phyloP scores from a whole-genome alignment of 495 filamentous ascomycete species.

The Darksidea phi region DNA sequence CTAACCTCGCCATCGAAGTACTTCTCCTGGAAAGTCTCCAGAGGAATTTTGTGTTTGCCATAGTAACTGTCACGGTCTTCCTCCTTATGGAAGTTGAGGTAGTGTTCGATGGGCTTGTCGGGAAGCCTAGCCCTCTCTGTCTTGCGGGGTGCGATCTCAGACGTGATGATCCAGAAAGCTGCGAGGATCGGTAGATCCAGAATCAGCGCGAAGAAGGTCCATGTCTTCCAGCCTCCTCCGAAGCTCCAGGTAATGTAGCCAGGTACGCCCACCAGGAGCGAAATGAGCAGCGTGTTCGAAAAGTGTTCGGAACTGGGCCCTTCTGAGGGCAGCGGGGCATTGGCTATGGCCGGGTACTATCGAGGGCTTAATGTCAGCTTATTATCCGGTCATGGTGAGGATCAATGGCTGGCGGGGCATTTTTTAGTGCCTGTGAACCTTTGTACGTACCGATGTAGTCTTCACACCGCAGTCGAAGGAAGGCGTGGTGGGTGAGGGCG shows the following conservation, averaged over 20 bases:
- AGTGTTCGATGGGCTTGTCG: constrained; percentile 78
- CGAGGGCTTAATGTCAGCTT: constrained; percentile 7
- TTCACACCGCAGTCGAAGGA: constrained; percentile 70
- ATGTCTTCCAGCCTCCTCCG: constrained; percentile 69
- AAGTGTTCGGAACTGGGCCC: constrained; percentile 67
- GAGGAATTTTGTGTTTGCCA: constrained; percentile 76
- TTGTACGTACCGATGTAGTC: constrained; percentile 61
- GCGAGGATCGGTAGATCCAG: constrained; percentile 66
- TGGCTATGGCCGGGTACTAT: constrained; percentile 75
- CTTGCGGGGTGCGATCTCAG: constrained; percentile 66
- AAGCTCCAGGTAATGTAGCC: constrained; percentile 65
- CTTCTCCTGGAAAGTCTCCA: constrained; percentile 86
- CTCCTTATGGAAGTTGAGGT: constrained; percentile 78
- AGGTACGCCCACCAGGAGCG: constrained; percentile 61
- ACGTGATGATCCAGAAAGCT: constrained; percentile 68
- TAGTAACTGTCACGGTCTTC: constrained; percentile 69
- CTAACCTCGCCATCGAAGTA: constrained; percentile 84
- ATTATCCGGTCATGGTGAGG: background rate
- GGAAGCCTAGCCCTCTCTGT: constrained; percentile 76
- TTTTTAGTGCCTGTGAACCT: background rate
- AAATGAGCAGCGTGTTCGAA: constrained; percentile 62
- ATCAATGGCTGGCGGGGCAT: constrained; percentile 23
- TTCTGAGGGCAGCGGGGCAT: constrained; percentile 79
- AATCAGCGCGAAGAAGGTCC: constrained; percentile 67
- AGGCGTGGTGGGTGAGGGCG: constrained; percentile 55